These are phyloP conservation scores for Cutaneotrichosporon sp. DNA, from an alignment of 1,284 basidiomycete genomes.

Conservation along the genomic window DNA sequence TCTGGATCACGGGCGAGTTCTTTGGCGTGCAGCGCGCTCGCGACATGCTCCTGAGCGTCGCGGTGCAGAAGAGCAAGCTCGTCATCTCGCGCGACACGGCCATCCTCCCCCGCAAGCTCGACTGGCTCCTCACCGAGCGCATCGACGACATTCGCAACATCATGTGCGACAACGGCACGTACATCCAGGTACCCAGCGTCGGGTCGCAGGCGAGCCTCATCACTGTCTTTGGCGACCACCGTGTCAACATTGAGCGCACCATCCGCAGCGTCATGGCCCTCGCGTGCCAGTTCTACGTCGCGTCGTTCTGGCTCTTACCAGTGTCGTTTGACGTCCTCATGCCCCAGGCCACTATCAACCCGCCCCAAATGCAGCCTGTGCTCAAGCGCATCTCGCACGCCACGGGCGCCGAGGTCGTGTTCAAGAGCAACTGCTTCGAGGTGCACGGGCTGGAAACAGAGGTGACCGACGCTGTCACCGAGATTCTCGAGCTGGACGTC, in stretches of 20 bases:
- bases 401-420: conserved; percentile 90
- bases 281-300: conserved; percentile 91
- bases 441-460: conserved; percentile 93
- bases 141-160: conserved; percentile 82
- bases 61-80: conserved; percentile 82
- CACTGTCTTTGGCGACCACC: conserved; percentile 88
- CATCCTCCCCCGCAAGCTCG: conserved; percentile 90
- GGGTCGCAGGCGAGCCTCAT: conserved; percentile 70
- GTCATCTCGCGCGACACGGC: conserved; percentile 89
- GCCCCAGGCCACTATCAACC: conserved; percentile 68
- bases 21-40: conserved; percentile 90
- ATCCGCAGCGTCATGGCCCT: conserved; percentile 93
- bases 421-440: conserved; percentile 97
- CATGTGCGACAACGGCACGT: conserved; percentile 96
- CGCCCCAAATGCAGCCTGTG: conserved; percentile 74
- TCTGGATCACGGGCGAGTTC: conserved; percentile 97
- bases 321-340: conserved; percentile 87
- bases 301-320: conserved; percentile 91
- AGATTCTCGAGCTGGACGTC: conserved; percentile 84
- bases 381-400: conserved; percentile 79
- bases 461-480: conserved; percentile 76
- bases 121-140: conserved; percentile 94
- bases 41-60: conserved; percentile 88
- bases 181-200: conserved; percentile 86
- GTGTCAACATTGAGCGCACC: conserved; percentile 91